Base-by-base conservation (phyloP, 2,329 filamentous ascomycete genomes). In the Pseudogymnoascus sp. region DNA sequence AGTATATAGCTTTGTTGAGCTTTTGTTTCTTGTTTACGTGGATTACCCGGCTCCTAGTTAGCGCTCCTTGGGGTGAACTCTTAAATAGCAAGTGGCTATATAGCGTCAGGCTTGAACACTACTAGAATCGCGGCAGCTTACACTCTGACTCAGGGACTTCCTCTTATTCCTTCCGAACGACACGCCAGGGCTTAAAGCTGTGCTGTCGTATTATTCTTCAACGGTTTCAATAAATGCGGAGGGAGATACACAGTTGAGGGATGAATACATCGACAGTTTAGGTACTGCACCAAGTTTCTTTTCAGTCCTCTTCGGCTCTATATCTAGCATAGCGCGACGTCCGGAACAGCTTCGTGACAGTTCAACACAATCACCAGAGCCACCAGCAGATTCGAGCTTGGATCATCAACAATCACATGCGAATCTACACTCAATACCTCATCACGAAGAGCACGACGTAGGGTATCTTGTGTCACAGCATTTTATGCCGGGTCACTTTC, bases 211-310 rank as follows among this genome's bases (percentile, higher is more conserved):
- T 76, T 99, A 96, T 75, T 87, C 89, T 62, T 88, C 91, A 57
- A 90, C 93, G 67, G 86, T 95, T 72, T 92, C 89, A 74, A 81
- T 99, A 73, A 96, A 90, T 70, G 81, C 91, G 64, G 94, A 99
- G 81, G 94, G 94, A 74, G 94, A 97, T 78, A 94, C 94, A 68
- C 82, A 90, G 70, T 87, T 97, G 70, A 90, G 87, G 78, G 92
- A 96, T 78, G 91, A 96, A 74, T 88, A 87, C 73, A 84, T 96
- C 71, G 85, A 96, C 81, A 90, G 92, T 78, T 81, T 96, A 92
- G 93, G 93, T 96, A 97, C 82, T 85, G 81, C 81, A 74, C 71
- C 76, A 71, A 78, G 77, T 75, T 82, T 92, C 83, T 78, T 87
- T 74, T 81, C 84, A 75, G 80, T 83, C 77, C 80, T 92, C 70